These are phyloP conservation scores for Laguncularia racemosa DNA, from an alignment of 345 rosid species.

Conservation along the genomic window DNA sequence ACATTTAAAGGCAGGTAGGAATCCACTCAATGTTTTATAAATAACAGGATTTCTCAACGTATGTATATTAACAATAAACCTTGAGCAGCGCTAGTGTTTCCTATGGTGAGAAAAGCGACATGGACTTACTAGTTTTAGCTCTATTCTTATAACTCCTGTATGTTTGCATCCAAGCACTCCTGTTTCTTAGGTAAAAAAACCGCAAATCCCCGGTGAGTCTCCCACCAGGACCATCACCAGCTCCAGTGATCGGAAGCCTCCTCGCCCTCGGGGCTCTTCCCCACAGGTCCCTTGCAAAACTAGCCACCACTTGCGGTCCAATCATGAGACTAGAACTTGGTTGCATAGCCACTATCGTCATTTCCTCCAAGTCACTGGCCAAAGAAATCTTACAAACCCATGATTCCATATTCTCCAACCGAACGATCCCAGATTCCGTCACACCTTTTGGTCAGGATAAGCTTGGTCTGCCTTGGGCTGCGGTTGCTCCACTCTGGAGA, in stretches of 20 bases:
- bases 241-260: slow-evolving; percentile 25
- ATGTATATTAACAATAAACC: no score
- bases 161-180: background rate
- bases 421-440: slow-evolving; percentile 11
- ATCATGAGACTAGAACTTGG: slow-evolving; percentile 20
- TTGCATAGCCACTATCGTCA: slow-evolving; percentile 12
- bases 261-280: slow-evolving; percentile 15
- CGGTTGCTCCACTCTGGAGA: slow-evolving; percentile 15
- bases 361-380: slow-evolving; percentile 13
- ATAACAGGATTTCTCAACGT: no score
- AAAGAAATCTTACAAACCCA: slow-evolving; percentile 20
- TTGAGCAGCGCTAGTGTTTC: no score
- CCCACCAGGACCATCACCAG: slow-evolving; percentile 21
- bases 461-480: slow-evolving; percentile 8
- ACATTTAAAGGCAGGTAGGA: no score
- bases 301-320: slow-evolving; percentile 23
- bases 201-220: slow-evolving; percentile 1
- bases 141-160: slow-evolving; percentile 3
- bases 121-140: slow-evolving; percentile 6
- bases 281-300: slow-evolving; percentile 13
- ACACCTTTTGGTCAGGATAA: slow-evolving; percentile 1
- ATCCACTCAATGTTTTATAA: no score
- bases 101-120: background rate
- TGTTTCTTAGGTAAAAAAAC: background rate
- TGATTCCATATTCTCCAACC: slow-evolving; percentile 7